Evolutionary conservation across 768 basidiomycete species (phyloP).

Genomic region (Auricularia sp.): DNA sequence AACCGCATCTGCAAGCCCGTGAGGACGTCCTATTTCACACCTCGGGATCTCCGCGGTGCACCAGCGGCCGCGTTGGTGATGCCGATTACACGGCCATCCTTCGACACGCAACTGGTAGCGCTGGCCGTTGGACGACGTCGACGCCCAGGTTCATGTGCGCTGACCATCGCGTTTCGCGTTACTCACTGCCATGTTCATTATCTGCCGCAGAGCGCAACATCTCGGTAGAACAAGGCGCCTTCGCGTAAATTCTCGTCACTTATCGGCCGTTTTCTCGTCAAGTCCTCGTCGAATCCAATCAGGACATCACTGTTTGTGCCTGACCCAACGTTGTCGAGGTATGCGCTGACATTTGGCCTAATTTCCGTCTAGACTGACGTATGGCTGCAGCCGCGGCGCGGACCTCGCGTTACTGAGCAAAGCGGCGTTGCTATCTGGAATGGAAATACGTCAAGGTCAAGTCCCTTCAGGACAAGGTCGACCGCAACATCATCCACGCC

Average conservation of each 20-base stretch:
- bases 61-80: too few relatives aligned
- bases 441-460: constrained; percentile 91
- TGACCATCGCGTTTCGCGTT: too few relatives aligned
- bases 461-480: constrained; percentile 72
- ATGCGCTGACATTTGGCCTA: constrained; percentile 10
- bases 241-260: constrained; percentile 78
- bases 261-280: constrained; percentile 67
- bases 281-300: constrained; percentile 81
- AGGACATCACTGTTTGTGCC: constrained; percentile 68
- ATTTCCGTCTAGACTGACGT: constrained; percentile 32
- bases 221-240: constrained; percentile 25
- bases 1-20: too few relatives aligned
- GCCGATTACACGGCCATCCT: too few relatives aligned
- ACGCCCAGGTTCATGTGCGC: too few relatives aligned
- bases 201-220: too few relatives aligned
- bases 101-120: too few relatives aligned
- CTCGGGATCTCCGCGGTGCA: too few relatives aligned
- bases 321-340: constrained; percentile 90
- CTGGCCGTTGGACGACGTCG: too few relatives aligned
- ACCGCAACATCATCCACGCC: constrained; percentile 56
- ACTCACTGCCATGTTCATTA: too few relatives aligned
- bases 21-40: too few relatives aligned
- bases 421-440: constrained; percentile 66
- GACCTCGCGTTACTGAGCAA: constrained; percentile 36
- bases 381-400: constrained; percentile 22